Percentiles rank a stretch among this genome's conserved stretches.
These are phyloP conservation scores for Pyrrhoderma lamaoense DNA, from an alignment of 1,284 basidiomycete species.

Conservation along the genomic window DNA sequence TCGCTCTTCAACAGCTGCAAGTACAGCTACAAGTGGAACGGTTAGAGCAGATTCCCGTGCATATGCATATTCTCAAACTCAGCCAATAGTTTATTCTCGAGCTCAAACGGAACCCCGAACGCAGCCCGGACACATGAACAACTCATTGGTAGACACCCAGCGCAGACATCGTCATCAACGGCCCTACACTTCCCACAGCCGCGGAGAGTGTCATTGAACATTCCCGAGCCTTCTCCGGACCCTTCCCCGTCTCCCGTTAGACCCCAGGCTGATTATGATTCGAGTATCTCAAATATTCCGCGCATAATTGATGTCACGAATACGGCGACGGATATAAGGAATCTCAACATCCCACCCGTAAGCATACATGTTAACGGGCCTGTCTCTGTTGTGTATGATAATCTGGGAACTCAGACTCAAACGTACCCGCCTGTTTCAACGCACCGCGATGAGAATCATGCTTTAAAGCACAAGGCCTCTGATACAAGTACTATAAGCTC, in stretches of 20 bases:
- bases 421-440: slow-evolving; percentile 1
- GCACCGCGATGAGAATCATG: background rate
- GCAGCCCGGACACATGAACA: background rate
- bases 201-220: slow-evolving; percentile 12
- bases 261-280: background rate
- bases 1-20: background rate
- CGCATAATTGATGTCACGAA: too few relatives aligned
- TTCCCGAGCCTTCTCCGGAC: slow-evolving; percentile 11
- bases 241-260: slow-evolving; percentile 3
- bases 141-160: too few relatives aligned
- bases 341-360: background rate
- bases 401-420: background rate
- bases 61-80: slow-evolving; percentile 1
- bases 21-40: slow-evolving; percentile 1
- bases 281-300: background rate
- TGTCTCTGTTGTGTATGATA: slow-evolving; percentile 10
- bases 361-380: background rate
- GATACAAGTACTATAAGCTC: slow-evolving; percentile 7
- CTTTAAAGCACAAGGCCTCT: slow-evolving; percentile 11
- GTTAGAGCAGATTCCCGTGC: background rate
- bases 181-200: slow-evolving; percentile 14
- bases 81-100: slow-evolving; percentile 1
- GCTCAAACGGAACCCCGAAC: background rate
- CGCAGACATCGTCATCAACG: background rate
- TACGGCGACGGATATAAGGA: too few relatives aligned